Base-by-base conservation (phyloP, 73 alveolate species). In the Halteria grandinella region DNA sequence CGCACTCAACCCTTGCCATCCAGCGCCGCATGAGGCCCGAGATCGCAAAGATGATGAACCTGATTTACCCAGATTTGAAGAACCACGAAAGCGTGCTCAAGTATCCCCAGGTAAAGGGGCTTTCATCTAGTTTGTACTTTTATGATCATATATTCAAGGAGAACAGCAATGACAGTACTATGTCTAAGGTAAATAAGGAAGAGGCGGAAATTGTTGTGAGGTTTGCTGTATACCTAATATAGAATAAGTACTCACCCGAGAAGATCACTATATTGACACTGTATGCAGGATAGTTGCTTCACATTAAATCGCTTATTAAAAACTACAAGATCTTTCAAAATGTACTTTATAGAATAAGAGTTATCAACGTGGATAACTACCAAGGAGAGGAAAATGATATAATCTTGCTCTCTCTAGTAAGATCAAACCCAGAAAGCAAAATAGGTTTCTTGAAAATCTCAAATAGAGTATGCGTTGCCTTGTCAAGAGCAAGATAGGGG, bases 371-470 rank as follows among this genome's bases (percentile, higher is more conserved):
- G 12, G 98, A 93, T 73, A 93, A 93, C 74, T 93, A 81, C 57
- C 89, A 93, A 79, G 98, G 98, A 50, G 98, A 93, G 75, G 98
- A 93, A 83, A 90, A 87, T 87, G 98, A 93, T 45, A 87, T 93
- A 11, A 89, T 93, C 33, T 49, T 93, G 21, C 40, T 93, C 34
- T 83, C 95, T 43, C 77, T 93, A 33, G 98, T 93, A 11, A 90
- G 98, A 78, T 71, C 91, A 34, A 87, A 87, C 75, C 33, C 33
- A 20, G 47, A 90, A n/a, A 32, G 84, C 53, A 41, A 37, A 18
- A 82, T 94, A 12, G 98, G 98, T 17, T 94, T 69, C 76, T 71
- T 94, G 15, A 85, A 82, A 74, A 82, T 83, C 25, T 75, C 66
- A 31, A 94, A 94, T 63, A 84, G 98, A 79, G 92, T 94, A 11